Conservation (phyloP, 495 filamentous ascomycete genomes). For the Penicillium bialowiezense region DNA sequence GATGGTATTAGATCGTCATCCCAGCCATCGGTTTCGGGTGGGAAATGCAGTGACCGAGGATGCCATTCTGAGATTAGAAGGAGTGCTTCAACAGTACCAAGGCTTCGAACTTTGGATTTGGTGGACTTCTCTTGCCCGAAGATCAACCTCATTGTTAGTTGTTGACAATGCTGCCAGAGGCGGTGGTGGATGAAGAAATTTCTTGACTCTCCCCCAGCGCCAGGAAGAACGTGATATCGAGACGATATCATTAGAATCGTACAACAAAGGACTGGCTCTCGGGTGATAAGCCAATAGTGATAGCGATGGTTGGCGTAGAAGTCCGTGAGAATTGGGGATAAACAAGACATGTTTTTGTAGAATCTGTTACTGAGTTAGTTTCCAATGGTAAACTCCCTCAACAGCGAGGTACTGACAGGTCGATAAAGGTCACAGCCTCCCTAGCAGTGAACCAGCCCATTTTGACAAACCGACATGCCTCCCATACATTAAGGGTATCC, state of each 20-base stretch:
- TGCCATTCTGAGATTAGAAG: conserved; percentile 57
- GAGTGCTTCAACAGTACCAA: conserved; percentile 52
- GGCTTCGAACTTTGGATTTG: conserved; percentile 41
- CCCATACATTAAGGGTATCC: conserved; percentile 46
- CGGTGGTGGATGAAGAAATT: conserved; percentile 55
- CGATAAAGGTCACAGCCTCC: conserved; percentile 48
- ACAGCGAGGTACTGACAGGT: conserved; percentile 41
- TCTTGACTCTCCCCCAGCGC: conserved; percentile 48
- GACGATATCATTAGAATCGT: conserved; percentile 56
- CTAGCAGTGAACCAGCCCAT: conserved; percentile 54
- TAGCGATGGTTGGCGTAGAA: conserved; percentile 48
- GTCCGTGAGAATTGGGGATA: conserved; percentile 52
- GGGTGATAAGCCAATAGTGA: conserved; percentile 43
- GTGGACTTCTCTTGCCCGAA: conserved; percentile 50
- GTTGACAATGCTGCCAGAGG: conserved; percentile 53
- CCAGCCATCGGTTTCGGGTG: conserved; percentile 50
- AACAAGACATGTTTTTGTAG: conserved; percentile 49
- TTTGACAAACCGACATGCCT: conserved; percentile 49
- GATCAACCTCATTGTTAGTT: conserved; percentile 48
- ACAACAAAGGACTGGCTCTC: conserved; percentile 48
- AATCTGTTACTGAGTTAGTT: conserved; percentile 44
- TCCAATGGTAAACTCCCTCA: not conserved
- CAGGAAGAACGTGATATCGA: conserved; percentile 51
- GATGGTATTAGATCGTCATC: conserved; percentile 39
- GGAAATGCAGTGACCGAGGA: conserved; percentile 52